Evolutionary conservation across 345 rosid species (phyloP).

Genomic region (Combretum micranthum): DNA sequence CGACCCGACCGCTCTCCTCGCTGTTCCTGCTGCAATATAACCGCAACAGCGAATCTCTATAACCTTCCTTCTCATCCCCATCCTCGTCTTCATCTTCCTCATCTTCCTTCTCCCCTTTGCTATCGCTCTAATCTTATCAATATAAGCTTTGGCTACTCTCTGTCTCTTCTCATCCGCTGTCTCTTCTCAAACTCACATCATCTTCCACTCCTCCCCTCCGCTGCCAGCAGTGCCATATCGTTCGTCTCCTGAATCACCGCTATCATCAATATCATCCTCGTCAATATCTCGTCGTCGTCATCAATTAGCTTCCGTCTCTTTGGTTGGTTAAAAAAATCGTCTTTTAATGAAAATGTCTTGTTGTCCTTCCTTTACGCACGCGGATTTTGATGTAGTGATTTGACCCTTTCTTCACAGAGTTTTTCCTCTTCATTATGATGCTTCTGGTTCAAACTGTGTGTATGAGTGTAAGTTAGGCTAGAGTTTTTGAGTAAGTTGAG

Average conservation of each 20-base stretch:
- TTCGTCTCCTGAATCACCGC: constrained; percentile 7
- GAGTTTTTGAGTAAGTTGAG: no score
- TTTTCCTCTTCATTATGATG: constrained; percentile 7
- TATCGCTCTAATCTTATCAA: constrained; percentile 37
- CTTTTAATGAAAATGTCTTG: constrained; percentile 10
- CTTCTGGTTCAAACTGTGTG: not conserved
- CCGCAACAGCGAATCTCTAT: constrained; percentile 51
- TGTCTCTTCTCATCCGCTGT: constrained; percentile 72
- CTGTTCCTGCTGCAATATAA: constrained; percentile 75
- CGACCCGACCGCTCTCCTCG: constrained; percentile 85
- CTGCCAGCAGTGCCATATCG: constrained; percentile 15
- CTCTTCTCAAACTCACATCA: constrained; percentile 47
- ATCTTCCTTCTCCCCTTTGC: constrained; percentile 32
- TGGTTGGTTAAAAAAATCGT: constrained; percentile 16
- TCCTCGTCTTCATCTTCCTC: constrained; percentile 40
- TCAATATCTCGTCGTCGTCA: constrained; percentile 3
- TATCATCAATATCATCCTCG: constrained; percentile 4
- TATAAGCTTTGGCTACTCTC: constrained; percentile 45
- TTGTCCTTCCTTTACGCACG: not conserved
- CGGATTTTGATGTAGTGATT: not conserved
- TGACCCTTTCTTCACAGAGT: constrained; percentile 7
- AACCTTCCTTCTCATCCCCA: constrained; percentile 51
- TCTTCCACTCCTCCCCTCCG: constrained; percentile 17
- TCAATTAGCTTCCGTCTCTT: constrained; percentile 13
- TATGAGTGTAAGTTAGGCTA: not conserved